These are phyloP conservation scores for Phytophthora nicotianae DNA, from an alignment of 352 stramenopile genomes.

Conservation along the genomic window DNA sequence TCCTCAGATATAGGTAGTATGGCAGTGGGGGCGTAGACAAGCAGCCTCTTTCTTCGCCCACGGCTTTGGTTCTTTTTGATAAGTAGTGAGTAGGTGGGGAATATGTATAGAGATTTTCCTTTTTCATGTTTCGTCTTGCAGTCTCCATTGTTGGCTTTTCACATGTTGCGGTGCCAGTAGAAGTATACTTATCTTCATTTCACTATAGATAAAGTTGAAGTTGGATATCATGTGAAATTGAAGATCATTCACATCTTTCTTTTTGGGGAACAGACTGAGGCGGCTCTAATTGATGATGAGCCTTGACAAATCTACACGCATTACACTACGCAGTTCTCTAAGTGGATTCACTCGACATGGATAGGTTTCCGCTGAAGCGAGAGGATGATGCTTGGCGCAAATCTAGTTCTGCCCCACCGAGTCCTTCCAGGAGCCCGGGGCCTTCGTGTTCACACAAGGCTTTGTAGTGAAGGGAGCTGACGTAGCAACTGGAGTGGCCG, in stretches of 20 bases:
- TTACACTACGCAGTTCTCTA: slow-evolving; percentile 29
- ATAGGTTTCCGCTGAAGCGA: slow-evolving; percentile 16
- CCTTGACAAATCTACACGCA: slow-evolving; percentile 17
- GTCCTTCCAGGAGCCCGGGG: slow-evolving; percentile 20
- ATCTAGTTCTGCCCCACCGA: slow-evolving; percentile 20
- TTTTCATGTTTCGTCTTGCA: slow-evolving; percentile 2
- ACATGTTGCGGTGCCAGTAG: too few species aligned
- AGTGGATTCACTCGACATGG: slow-evolving; percentile 39
- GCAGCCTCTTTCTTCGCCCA: background rate
- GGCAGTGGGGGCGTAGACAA: background rate
- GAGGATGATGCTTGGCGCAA: slow-evolving; percentile 3
- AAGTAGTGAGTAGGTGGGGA: slow-evolving; percentile 37
- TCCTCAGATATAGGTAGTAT: slow-evolving; percentile 28
- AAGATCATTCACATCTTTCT: slow-evolving; percentile 13
- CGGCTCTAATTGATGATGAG: slow-evolving; percentile 1
- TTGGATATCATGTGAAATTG: slow-evolving; percentile 10
- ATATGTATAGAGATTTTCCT: slow-evolving; percentile 43
- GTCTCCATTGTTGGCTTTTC: background rate
- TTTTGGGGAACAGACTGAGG: too few species aligned
- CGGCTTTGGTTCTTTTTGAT: slow-evolving; percentile 34
- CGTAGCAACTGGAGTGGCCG: background rate
- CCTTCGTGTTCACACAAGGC: slow-evolving; percentile 9
- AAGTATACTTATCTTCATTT: background rate
- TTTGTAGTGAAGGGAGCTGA: background rate
- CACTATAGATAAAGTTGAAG: slow-evolving; percentile 7